Conservation (phyloP, 1,284 basidiomycete genomes). For the Amylostereum chailletii region DNA sequence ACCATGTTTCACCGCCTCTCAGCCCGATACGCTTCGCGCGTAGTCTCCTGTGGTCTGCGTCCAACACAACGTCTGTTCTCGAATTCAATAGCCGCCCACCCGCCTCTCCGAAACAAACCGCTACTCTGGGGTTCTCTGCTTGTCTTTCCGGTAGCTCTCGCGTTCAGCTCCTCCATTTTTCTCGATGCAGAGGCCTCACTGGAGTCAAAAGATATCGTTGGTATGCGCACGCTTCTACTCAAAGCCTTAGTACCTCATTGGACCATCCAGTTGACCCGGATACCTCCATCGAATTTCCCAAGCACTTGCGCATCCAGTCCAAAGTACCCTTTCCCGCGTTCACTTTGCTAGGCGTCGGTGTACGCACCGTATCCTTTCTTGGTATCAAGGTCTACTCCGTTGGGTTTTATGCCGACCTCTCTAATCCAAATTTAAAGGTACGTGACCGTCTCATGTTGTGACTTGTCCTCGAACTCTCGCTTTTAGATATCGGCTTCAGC, state of each 20-base stretch:
- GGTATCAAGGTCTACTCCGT: constrained; percentile 79
- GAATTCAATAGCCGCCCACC: background rate
- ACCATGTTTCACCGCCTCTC: no score
- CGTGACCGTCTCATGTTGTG: constrained; percentile 13
- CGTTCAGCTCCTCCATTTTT: constrained; percentile 22
- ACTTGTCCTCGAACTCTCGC: constrained; percentile 18
- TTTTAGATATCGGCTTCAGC: constrained; percentile 35
- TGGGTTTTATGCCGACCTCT: constrained; percentile 77
- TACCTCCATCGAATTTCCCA: constrained; percentile 67
- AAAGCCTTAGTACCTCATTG: background rate
- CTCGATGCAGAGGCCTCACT: constrained; percentile 25
- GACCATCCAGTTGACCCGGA: constrained; percentile 52
- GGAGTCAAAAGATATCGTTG: constrained; percentile 15
- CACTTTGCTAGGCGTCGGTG: constrained; percentile 72
- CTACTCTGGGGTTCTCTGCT: constrained; percentile 25
- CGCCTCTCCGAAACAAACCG: constrained; percentile 9
- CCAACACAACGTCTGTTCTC: constrained; percentile 5
- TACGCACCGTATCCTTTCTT: constrained; percentile 80
- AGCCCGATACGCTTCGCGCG: background rate
- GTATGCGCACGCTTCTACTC: constrained; percentile 12
- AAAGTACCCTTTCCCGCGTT: constrained; percentile 52
- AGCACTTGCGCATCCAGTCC: constrained; percentile 48
- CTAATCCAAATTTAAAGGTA: constrained; percentile 51
- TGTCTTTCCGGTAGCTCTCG: constrained; percentile 23
- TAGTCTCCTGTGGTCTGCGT: background rate